A percentile compares a stretch with the other conserved stretches of the same genome.
phyloP scores from a whole-genome alignment of 345 rosid genomes.

The Microcos paniculata region DNA sequence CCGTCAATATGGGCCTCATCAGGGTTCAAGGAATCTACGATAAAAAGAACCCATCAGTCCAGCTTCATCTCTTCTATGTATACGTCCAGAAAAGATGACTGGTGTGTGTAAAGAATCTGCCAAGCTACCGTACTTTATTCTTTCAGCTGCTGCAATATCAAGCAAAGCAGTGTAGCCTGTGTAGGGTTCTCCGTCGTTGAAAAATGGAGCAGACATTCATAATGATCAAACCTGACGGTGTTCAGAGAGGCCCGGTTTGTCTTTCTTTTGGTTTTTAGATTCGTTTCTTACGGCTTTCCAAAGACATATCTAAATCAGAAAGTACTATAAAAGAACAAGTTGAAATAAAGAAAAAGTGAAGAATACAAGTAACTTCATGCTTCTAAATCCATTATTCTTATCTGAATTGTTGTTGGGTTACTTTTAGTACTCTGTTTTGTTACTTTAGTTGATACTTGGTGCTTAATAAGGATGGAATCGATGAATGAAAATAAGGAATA shows the following conservation, averaged over 20 bases:
- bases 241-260: constrained; percentile 84
- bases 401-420: not conserved
- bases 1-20: not conserved
- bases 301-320: not conserved
- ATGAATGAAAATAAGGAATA: not conserved
- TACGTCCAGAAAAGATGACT: no score
- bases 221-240: constrained; percentile 96
- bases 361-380: not conserved
- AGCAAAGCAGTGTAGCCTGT: not conserved
- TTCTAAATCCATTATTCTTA: not conserved
- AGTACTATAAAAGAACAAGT: not conserved
- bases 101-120: not conserved
- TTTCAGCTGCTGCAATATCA: not conserved
- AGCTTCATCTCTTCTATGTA: no score
- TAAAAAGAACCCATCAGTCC: not conserved
- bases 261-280: not conserved
- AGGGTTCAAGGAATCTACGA: not conserved
- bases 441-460: not conserved
- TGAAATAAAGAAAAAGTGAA: not conserved
- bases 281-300: not conserved
- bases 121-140: not conserved
- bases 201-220: constrained; percentile 81
- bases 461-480: not conserved
- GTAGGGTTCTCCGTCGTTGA: not conserved
- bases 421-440: not conserved